Evolutionary conservation across 768 basidiomycete species (phyloP).

Genomic region (Strobilomyces echinocephalus): DNA sequence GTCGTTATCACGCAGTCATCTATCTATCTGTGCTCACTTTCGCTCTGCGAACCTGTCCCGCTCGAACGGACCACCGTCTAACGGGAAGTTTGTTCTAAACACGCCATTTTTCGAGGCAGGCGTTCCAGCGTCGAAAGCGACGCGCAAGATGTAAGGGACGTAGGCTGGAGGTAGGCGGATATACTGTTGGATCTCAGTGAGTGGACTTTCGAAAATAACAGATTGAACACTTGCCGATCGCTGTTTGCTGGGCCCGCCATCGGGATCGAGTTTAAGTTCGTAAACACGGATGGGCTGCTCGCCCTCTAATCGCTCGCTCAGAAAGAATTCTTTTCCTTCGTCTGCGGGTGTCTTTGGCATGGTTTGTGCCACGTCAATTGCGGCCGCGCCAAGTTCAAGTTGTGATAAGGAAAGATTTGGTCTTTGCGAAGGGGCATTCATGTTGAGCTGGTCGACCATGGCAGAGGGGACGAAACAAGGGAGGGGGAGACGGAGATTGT

Average conservation of each 20-base stretch:
- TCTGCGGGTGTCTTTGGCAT: conserved; percentile 90
- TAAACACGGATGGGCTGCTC: conserved; percentile 77
- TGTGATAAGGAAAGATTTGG: conserved; percentile 17
- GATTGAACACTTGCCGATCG: conserved; percentile 57
- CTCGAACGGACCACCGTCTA: conserved; percentile 84
- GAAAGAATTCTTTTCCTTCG: conserved; percentile 87
- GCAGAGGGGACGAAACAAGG: not conserved
- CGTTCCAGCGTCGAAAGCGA: conserved; percentile 89
- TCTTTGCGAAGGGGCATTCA: not conserved
- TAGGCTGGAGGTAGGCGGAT: conserved; percentile 92
- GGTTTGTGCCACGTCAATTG: conserved; percentile 24
- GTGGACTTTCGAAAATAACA: conserved; percentile 1
- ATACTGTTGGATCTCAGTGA: conserved; percentile 53
- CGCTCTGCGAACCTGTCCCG: conserved; percentile 71
- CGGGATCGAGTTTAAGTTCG: conserved; percentile 78
- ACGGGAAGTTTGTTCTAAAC: conserved; percentile 94
- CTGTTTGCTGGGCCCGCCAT: conserved; percentile 86
- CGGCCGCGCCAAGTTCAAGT: not conserved
- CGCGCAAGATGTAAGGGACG: conserved; percentile 83
- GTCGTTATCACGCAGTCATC: not conserved
- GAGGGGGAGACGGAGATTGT: not conserved
- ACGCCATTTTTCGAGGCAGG: conserved; percentile 86
- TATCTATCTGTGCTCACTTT: conserved; percentile 45
- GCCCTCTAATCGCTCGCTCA: conserved; percentile 44
- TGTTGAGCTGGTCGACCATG: conserved; percentile 13